phyloP scores from a whole-genome alignment of 2,329 filamentous ascomycete genomes.

The Exserohilum turcica region DNA sequence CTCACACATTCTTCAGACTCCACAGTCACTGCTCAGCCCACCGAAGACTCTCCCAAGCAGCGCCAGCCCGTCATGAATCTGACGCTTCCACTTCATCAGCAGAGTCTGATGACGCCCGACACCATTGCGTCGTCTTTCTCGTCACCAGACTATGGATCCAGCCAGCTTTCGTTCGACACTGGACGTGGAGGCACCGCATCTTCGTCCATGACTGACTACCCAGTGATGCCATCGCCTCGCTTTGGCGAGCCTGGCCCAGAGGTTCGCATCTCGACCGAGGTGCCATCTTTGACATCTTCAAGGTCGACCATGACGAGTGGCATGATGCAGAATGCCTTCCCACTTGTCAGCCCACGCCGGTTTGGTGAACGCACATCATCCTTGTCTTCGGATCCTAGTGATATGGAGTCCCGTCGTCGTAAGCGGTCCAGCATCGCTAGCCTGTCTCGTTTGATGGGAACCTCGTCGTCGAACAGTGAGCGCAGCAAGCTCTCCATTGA shows the following conservation, averaged over 20 bases:
- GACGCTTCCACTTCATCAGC: conserved; percentile 46
- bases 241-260: conserved; percentile 77
- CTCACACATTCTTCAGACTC: conserved; percentile 58
- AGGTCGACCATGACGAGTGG: conserved; percentile 75
- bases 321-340: conserved; percentile 65
- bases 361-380: conserved; percentile 49
- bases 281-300: conserved; percentile 76
- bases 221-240: conserved; percentile 70
- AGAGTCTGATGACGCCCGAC: conserved; percentile 68
- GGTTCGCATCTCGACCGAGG: conserved; percentile 72
- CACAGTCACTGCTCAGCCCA: conserved; percentile 49
- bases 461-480: conserved; percentile 66
- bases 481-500: conserved; percentile 76
- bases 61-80: conserved; percentile 45
- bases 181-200: conserved; percentile 76
- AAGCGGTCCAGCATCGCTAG: conserved; percentile 78
- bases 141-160: conserved; percentile 68
- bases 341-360: conserved; percentile 51
- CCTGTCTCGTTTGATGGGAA: conserved; percentile 75
- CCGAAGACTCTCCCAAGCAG: conserved; percentile 42
- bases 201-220: conserved; percentile 74
- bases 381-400: conserved; percentile 49
- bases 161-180: conserved; percentile 69
- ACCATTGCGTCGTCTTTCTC: conserved; percentile 63
- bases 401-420: conserved; percentile 61